Base-by-base conservation (phyloP, 2,329 filamentous ascomycete genomes). In the Chaetomium olivaceum region DNA sequence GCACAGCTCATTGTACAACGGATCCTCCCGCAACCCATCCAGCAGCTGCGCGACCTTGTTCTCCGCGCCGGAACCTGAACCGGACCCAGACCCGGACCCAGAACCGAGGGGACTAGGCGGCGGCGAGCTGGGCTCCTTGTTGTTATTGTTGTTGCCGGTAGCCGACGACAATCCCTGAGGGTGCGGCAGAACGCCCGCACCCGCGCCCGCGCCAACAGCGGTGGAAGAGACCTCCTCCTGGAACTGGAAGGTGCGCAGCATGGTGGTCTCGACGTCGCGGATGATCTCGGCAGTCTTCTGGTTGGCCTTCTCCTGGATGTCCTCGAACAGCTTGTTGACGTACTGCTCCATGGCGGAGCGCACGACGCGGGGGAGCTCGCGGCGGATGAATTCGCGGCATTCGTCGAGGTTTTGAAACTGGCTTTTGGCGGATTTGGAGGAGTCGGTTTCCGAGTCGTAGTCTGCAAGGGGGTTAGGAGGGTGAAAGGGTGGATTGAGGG, bases 341-440 rank as follows among this genome's bases (percentile, higher is more conserved):
- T 73, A 73, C 0, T 33, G 61, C 25, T 74, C 72, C 8, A 81
- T 72, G n/a, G 74, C 72, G 3, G 70, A 67, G 14, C 74, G 73
- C 23, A 79, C 73, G 1, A 73, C 68, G 1, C 72, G 69, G 0
- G 77, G 75, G 0, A 80, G 69, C 16, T 77, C 75, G 36, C 72
- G 71, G 16, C 75, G 75, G 43, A 79, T 56, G 58, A 68, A 72
- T 12, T 68, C 66, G 27, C 71, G 69, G 61, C 61, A 73, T 23
- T 71, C 63, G 2, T 68, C 65, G 0, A 68, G 3, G 27, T 67
- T 74, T 59, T 73, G 43, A 56, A 64, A 65, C 16, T 58, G 55
- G 50, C 39, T 33, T 21, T 31, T 57, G 12, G 59, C 71, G 19
- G 71, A 19, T 7, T 11, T 55, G 74, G 58, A 39, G 19, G 66